Evolutionary conservation across 805 yeast species (phyloP).

Genomic region (Ogataea populi-albae): DNA sequence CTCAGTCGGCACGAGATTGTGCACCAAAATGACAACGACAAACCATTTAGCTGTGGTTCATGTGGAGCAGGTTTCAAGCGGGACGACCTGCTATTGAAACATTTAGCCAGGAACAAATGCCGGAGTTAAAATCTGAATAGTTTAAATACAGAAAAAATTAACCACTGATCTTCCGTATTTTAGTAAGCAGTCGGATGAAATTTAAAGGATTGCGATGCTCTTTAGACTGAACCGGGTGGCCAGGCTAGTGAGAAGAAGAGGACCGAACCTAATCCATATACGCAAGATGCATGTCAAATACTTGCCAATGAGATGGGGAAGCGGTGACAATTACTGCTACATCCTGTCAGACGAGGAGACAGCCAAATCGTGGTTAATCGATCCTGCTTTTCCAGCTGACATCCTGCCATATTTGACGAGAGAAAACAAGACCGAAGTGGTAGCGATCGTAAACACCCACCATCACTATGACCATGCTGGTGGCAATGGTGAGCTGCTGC

Average conservation of each 20-base stretch:
- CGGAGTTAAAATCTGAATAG: not conserved
- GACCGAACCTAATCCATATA: not conserved
- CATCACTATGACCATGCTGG: constrained; percentile 96
- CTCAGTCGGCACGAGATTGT: constrained; percentile 20
- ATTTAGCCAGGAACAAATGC: constrained; percentile 15
- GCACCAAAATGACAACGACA: constrained; percentile 16
- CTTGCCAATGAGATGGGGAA: constrained; percentile 93
- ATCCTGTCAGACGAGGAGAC: constrained; percentile 66
- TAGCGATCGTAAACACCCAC: constrained; percentile 89
- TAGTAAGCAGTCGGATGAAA: not conserved
- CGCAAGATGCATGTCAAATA: constrained; percentile 69
- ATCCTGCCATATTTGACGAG: constrained; percentile 42
- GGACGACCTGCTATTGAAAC: constrained; percentile 20
- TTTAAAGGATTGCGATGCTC: not conserved
- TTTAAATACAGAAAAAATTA: not conserved
- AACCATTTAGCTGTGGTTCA: constrained; percentile 16
- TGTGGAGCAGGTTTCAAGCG: constrained; percentile 20
- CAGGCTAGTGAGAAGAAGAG: too few species aligned
- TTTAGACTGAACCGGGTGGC: not conserved
- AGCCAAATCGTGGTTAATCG: constrained; percentile 76
- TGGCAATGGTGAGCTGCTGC: constrained; percentile 55
- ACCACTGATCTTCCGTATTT: constrained; percentile 1
- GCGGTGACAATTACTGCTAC: constrained; percentile 90
- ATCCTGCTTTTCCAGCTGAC: constrained; percentile 87
- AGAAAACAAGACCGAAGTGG: constrained; percentile 44